Evolutionary conservation across 371 early-diverging fungal genomes (phyloP), one percentile per base, ranked within the genome.

Genomic region (Zopfochytrium polystomum): DNA sequence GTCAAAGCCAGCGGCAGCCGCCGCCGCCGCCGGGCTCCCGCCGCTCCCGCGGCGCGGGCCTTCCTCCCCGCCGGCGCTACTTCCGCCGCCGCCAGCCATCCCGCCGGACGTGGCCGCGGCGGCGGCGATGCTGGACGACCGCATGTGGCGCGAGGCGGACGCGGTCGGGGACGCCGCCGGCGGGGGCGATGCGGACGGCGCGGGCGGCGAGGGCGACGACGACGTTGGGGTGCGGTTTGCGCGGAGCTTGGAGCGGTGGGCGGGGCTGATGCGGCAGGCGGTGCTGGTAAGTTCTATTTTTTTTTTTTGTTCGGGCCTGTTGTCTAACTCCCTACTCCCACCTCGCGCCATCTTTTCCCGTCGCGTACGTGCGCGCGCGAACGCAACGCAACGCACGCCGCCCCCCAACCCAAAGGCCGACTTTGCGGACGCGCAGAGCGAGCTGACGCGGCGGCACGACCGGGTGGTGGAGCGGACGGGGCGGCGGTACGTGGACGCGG

Each of bases 221-320:
- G n/a, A n/a, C n/a, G n/a, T n/a, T n/a, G n/a, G n/a, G n/a, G 38
- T 38, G 38, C 38, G 38, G 38, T 70, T 70, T 31, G 48, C 26
- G 9, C 55, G 64, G 23, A 55, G 62, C 23, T 31, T 72, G 15
- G 66, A 72, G 18, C 65, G 65, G 47, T 72, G 72, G 72, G 63
- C 66, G 5, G 66, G 48, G 1, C 20, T 72, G 50, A 64, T 72
- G 68, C 45, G 52, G 26, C 33, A 56, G 29, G 68, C 72, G 26
- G 60, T 72, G 33, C 13, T 72, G 45, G 71, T 70, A 54, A 7
- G 66, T 32, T 1, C 11, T 32, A 45, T 26, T 7, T 34, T 38
- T 5, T 38, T 20, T 44, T 45, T 52, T 27, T 32, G 1, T 46
- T 26, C 44, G 20, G 20, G 9, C 25, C 27, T 45, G 7, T 4